Conservation (phyloP, 1,139 yeast genomes). For the Geotrichum restrictum region DNA sequence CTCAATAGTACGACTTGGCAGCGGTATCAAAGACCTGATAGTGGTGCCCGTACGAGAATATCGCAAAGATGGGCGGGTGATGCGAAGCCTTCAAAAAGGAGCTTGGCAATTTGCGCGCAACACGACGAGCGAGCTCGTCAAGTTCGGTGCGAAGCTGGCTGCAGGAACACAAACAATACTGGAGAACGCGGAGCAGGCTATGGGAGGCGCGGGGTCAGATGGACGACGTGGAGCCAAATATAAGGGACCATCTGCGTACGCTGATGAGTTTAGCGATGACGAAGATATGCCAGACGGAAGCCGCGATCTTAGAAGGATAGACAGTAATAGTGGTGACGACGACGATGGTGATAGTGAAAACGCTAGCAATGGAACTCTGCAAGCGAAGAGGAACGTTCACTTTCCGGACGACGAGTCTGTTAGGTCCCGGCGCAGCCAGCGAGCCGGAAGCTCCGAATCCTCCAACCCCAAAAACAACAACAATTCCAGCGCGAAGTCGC, state of each 20-base stretch:
- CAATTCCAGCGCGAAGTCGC: neutral
- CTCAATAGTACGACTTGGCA: constrained; percentile 72
- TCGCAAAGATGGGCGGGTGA: constrained; percentile 63
- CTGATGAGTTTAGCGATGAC: constrained; percentile 38
- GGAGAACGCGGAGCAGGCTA: constrained; percentile 72
- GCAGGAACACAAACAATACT: constrained; percentile 82
- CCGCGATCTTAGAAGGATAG: too few species aligned
- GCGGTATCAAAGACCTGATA: constrained; percentile 70
- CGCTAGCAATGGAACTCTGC: constrained; percentile 26
- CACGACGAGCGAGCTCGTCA: constrained; percentile 75
- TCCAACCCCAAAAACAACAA: neutral
- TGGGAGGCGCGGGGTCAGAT: constrained; percentile 64
- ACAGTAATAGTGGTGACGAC: constrained; percentile 25
- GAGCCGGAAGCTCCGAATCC: neutral
- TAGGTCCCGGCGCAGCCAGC: constrained; percentile 1
- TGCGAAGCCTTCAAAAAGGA: constrained; percentile 73
- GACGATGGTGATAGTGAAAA: constrained; percentile 4
- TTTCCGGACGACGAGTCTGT: constrained; percentile 2
- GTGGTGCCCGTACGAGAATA: constrained; percentile 73
- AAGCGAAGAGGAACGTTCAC: constrained; percentile 12
- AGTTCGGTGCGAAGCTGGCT: constrained; percentile 79
- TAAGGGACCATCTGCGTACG: constrained; percentile 12
- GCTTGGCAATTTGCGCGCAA: constrained; percentile 71
- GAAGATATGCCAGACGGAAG: constrained; percentile 24
- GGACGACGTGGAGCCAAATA: constrained; percentile 28